These are phyloP conservation scores for Ophiognomonia clavigignenti-juglandacearum DNA, from an alignment of 2,329 filamentous ascomycete species.

Conservation along the genomic window DNA sequence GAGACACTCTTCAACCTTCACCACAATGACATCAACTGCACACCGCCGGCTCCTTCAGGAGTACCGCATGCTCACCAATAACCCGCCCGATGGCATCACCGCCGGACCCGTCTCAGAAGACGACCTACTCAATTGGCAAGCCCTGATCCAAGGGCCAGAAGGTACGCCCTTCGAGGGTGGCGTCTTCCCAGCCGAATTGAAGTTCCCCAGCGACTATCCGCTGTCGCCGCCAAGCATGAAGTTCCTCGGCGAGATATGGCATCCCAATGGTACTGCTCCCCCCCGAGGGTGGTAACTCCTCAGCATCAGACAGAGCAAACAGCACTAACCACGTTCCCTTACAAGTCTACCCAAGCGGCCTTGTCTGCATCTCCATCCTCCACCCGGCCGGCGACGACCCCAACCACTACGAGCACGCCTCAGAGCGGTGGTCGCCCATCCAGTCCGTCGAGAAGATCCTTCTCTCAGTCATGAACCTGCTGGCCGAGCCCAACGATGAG, in stretches of 20 bases:
- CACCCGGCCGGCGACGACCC: constrained; percentile 95
- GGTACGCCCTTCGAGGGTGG: constrained; percentile 95
- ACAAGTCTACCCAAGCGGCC: constrained; percentile 81
- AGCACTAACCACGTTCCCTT: background rate
- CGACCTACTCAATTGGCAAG: constrained; percentile 95
- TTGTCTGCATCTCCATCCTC: constrained; percentile 97
- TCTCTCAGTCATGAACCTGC: constrained; percentile 96
- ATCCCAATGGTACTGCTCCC: constrained; percentile 84
- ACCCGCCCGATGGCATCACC: constrained; percentile 95
- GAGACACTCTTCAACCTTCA: background rate
- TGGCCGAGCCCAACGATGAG: constrained; percentile 95
- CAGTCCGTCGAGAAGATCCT: constrained; percentile 98
- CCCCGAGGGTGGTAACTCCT: no score
- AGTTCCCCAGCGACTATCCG: constrained; percentile 96
- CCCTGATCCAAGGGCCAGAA: constrained; percentile 89
- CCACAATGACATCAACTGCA: constrained; percentile 51
- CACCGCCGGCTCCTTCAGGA: constrained; percentile 88
- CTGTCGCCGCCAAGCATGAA: constrained; percentile 93
- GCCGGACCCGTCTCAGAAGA: constrained; percentile 91
- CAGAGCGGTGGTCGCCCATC: constrained; percentile 93
- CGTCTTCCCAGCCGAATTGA: constrained; percentile 90
- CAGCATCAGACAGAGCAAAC: no score
- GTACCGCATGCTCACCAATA: constrained; percentile 89
- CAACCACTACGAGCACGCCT: constrained; percentile 96
- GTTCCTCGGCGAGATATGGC: constrained; percentile 90